Evolutionary conservation across 345 rosid species (phyloP).

Genomic region (Sonneratia caseolaris): DNA sequence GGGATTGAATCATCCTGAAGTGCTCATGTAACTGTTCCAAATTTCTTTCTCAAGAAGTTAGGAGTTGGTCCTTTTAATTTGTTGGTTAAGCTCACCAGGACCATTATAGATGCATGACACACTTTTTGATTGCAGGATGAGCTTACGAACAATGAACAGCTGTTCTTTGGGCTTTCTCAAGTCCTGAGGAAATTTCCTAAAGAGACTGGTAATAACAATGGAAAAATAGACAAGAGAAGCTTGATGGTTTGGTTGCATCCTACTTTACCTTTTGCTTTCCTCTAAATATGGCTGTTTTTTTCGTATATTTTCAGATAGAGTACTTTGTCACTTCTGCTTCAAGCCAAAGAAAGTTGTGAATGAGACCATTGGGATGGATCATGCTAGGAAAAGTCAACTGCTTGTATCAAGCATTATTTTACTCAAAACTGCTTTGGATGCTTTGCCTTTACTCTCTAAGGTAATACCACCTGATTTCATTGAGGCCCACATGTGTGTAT

Average conservation of each 20-base stretch:
- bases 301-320: slow-evolving; percentile 56
- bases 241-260: neutral
- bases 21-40: neutral
- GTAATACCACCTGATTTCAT: slow-evolving; percentile 17
- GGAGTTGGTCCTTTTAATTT: neutral
- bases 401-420: slow-evolving; percentile 84
- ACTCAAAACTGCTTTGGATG: slow-evolving; percentile 91
- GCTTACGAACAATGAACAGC: slow-evolving; percentile 86
- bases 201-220: slow-evolving; percentile 60
- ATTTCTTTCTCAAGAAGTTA: neutral
- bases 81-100: neutral
- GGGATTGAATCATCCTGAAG: neutral
- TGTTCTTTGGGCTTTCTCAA: slow-evolving; percentile 93
- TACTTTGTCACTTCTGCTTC: slow-evolving; percentile 97
- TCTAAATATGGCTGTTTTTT: slow-evolving; percentile 11
- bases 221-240: slow-evolving; percentile 1
- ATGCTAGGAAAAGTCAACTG: slow-evolving; percentile 73
- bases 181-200: slow-evolving; percentile 90
- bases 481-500: neutral
- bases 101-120: neutral
- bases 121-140: slow-evolving; percentile 59
- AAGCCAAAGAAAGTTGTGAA: slow-evolving; percentile 75
- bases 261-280: slow-evolving; percentile 9
- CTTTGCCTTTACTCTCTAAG: slow-evolving; percentile 78
- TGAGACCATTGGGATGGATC: slow-evolving; percentile 48